Percentiles rank a stretch among this genome's conserved stretches.
These are phyloP conservation scores for Pezicula carpinea DNA, from an alignment of 2,329 filamentous ascomycete genomes.

Conservation along the genomic window DNA sequence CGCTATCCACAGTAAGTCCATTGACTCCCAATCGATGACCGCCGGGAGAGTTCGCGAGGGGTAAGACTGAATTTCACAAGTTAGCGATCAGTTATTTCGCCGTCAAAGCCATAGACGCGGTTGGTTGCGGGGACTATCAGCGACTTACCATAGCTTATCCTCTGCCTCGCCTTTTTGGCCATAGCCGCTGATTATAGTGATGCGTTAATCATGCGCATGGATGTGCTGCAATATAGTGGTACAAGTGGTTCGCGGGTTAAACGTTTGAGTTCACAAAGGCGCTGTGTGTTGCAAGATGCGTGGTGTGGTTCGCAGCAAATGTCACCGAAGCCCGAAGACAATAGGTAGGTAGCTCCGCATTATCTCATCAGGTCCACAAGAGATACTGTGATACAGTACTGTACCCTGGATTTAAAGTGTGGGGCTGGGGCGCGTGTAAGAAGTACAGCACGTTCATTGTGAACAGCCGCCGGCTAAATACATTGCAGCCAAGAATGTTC, in stretches of 20 bases:
- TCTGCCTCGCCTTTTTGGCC: slow-evolving; percentile 65
- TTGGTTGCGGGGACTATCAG: slow-evolving; percentile 7
- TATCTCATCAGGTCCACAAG: too few relatives aligned
- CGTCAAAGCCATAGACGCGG: not conserved
- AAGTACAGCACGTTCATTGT: too few relatives aligned
- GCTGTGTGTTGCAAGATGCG: too few relatives aligned
- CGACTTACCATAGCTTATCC: slow-evolving; percentile 63
- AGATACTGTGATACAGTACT: too few relatives aligned
- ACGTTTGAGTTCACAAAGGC: too few relatives aligned
- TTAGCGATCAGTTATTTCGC: slow-evolving; percentile 6
- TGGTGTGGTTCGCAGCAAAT: too few relatives aligned
- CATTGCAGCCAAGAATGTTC: not conserved
- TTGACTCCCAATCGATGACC: slow-evolving; percentile 94
- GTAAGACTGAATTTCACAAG: slow-evolving; percentile 50
- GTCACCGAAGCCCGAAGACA: too few relatives aligned
- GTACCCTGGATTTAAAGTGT: not conserved
- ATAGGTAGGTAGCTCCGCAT: too few relatives aligned
- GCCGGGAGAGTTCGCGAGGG: slow-evolving; percentile 67
- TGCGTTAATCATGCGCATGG: not conserved
- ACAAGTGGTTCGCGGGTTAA: too few relatives aligned
- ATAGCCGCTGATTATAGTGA: slow-evolving; percentile 33
- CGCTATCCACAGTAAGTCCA: slow-evolving; percentile 80
- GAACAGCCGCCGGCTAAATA: slow-evolving; percentile 1
- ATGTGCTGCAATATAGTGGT: not conserved
- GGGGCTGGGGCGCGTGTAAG: not conserved